Evolutionary conservation across 2,329 filamentous ascomycete species (phyloP).

Genomic region (Colletotrichum sp.): DNA sequence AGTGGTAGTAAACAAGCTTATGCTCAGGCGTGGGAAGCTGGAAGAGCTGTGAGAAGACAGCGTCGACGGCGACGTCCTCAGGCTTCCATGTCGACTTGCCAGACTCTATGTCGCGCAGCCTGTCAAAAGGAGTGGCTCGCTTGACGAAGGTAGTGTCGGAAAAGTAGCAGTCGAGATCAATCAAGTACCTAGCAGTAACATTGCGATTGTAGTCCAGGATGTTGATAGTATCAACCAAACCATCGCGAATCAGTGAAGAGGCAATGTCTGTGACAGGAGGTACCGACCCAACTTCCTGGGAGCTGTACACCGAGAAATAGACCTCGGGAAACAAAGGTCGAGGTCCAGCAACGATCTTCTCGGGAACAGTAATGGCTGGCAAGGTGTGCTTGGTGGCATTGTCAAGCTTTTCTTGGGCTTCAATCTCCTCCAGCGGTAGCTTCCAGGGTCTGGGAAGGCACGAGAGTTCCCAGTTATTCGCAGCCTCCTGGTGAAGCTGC

Average conservation of each 20-base stretch:
- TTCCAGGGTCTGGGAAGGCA: slow-evolving; percentile 73
- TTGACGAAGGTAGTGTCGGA: slow-evolving; percentile 89
- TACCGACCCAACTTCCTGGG: slow-evolving; percentile 89
- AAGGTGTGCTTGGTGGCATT: slow-evolving; percentile 76
- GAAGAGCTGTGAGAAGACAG: slow-evolving; percentile 94
- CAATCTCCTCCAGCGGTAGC: slow-evolving; percentile 64
- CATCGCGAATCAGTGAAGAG: slow-evolving; percentile 83
- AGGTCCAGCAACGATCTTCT: slow-evolving; percentile 75
- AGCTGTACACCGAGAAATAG: slow-evolving; percentile 89
- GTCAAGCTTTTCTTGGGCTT: slow-evolving; percentile 63
- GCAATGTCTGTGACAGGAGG: slow-evolving; percentile 78
- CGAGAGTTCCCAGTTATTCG: slow-evolving; percentile 75
- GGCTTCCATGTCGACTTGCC: slow-evolving; percentile 89
- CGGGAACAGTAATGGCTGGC: slow-evolving; percentile 77
- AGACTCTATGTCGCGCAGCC: slow-evolving; percentile 72
- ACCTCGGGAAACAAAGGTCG: slow-evolving; percentile 88
- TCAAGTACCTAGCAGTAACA: slow-evolving; percentile 83
- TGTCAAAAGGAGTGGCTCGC: slow-evolving; percentile 90
- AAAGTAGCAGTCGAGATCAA: slow-evolving; percentile 96
- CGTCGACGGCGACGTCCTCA: slow-evolving; percentile 96
- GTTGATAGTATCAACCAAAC: slow-evolving; percentile 90
- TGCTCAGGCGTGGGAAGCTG: slow-evolving; percentile 87
- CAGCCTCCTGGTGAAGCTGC: slow-evolving; percentile 81
- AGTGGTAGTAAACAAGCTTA: slow-evolving; percentile 96
- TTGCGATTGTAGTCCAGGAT: slow-evolving; percentile 92